A percentile compares a stretch with the other conserved stretches of the same genome.
These are phyloP conservation scores for Wallemia ichthyophaga DNA, from an alignment of 1,284 basidiomycete genomes.

Conservation along the genomic window DNA sequence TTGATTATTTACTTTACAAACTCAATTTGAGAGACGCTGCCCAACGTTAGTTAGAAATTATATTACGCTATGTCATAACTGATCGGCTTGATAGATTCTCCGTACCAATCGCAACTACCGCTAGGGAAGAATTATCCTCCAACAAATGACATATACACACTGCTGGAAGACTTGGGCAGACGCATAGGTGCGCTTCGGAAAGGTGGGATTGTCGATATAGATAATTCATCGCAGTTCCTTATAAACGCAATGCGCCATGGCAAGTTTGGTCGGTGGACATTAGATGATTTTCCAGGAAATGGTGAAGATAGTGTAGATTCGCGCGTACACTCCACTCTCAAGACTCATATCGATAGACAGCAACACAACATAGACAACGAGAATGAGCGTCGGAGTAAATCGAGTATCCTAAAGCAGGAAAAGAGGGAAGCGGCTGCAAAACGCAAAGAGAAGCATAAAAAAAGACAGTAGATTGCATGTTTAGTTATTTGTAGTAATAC, in stretches of 20 bases:
- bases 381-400: not conserved
- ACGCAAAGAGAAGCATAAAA: not conserved
- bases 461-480: too few relatives aligned
- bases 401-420: not conserved
- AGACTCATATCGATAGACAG: not conserved
- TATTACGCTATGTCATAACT: not conserved
- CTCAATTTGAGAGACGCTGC: constrained; percentile 44
- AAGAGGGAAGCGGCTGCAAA: not conserved
- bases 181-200: constrained; percentile 50
- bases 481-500: not conserved
- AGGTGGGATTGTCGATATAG: constrained; percentile 37
- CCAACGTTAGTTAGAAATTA: constrained; percentile 19
- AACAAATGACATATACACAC: constrained; percentile 25
- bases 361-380: not conserved
- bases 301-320: constrained; percentile 17
- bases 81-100: not conserved
- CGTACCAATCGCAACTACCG: not conserved
- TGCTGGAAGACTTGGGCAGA: constrained; percentile 35
- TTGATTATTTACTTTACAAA: constrained; percentile 62
- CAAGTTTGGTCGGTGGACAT: constrained; percentile 22
- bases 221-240: constrained; percentile 45
- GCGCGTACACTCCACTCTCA: not conserved
- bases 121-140: constrained; percentile 6
- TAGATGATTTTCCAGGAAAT: constrained; percentile 18
- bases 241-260: constrained; percentile 52